Evolutionary conservation across 305 asterid species (phyloP).

Genomic region (Fraxinus floribunda): DNA sequence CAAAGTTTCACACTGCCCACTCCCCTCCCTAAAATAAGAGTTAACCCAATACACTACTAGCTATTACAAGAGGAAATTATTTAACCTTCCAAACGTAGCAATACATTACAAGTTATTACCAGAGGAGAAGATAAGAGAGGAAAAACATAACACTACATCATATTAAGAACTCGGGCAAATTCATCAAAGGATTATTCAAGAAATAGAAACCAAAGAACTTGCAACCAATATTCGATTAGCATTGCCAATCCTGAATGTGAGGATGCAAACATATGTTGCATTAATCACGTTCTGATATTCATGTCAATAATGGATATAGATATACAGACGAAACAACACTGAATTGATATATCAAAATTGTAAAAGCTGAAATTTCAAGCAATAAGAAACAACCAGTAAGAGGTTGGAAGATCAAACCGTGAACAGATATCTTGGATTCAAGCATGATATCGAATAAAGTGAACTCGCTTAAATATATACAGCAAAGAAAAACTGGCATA

Average conservation of each 20-base stretch:
- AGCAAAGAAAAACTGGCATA: slow-evolving; percentile 28
- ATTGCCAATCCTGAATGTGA: not conserved
- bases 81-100: not conserved
- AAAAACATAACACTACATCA: not conserved
- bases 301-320: not conserved
- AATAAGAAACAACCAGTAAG: slow-evolving; percentile 9
- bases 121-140: not conserved
- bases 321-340: not conserved
- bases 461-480: slow-evolving; percentile 43
- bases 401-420: slow-evolving; percentile 15
- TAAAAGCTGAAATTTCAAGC: slow-evolving; percentile 5
- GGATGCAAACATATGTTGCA: not conserved
- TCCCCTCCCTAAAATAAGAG: not conserved
- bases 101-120: not conserved
- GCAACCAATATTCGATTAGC: not conserved
- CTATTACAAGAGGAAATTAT: not conserved
- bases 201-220: not conserved
- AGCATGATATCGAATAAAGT: slow-evolving; percentile 26
- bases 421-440: slow-evolving; percentile 22
- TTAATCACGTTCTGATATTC: not conserved
- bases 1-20: not conserved
- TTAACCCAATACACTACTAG: not conserved
- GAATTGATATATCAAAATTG: not conserved
- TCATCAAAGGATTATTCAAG: not conserved
- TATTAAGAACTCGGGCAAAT: not conserved